These are phyloP conservation scores for Aphanomyces stellatus DNA, from an alignment of 352 stramenopile species.

Conservation along the genomic window DNA sequence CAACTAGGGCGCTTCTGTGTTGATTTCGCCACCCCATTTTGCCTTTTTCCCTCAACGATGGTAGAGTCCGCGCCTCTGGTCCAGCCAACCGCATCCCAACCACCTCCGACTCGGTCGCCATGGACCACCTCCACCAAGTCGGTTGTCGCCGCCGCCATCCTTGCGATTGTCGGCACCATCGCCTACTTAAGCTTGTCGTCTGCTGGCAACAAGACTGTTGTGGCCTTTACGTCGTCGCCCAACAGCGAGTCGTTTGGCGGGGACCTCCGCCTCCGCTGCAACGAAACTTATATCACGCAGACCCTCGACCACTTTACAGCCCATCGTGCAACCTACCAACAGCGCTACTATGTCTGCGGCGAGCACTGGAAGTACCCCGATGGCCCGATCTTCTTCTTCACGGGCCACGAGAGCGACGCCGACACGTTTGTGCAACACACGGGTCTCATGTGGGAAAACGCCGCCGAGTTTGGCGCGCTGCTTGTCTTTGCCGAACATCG, in stretches of 20 bases:
- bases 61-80: too few species aligned
- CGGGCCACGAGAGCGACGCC: constrained; percentile 93
- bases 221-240: neutral
- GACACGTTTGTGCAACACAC: constrained; percentile 94
- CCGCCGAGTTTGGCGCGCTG: constrained; percentile 77
- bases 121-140: neutral
- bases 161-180: neutral
- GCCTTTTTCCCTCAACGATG: too few species aligned
- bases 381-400: constrained; percentile 90
- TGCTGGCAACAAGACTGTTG: neutral
- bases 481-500: constrained; percentile 95
- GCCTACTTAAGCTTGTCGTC: neutral
- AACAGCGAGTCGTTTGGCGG: constrained; percentile 3
- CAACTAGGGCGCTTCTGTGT: too few species aligned
- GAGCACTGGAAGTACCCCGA: constrained; percentile 27
- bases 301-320: constrained; percentile 15
- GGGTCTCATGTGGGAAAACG: constrained; percentile 95
- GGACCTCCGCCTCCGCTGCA: constrained; percentile 9
- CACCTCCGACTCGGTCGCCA: neutral
- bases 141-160: neutral
- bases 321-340: constrained; percentile 19
- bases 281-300: constrained; percentile 1
- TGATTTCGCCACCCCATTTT: too few species aligned
- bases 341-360: constrained; percentile 64
- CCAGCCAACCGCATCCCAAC: too few species aligned